Conservation (phyloP, 2,329 filamentous ascomycete species). For the Lasiodiplodia hormozganensis region DNA sequence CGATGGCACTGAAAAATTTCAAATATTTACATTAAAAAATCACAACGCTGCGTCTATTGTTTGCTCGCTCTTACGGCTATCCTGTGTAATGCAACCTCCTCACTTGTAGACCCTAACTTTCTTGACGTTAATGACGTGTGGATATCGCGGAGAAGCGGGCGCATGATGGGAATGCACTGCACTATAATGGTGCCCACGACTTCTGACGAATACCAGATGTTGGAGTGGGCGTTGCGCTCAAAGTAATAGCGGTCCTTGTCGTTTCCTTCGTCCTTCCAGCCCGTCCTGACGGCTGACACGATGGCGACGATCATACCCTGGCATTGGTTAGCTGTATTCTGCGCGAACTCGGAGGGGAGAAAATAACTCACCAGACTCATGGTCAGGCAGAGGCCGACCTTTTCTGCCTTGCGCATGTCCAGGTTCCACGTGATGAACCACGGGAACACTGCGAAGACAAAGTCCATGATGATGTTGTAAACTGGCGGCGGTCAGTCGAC, state of each 20-base stretch:
- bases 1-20: too few species aligned
- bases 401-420: conserved; percentile 57
- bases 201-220: conserved; percentile 60
- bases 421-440: conserved; percentile 59
- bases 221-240: conserved; percentile 56
- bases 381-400: conserved; percentile 58
- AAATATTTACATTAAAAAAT: neutral
- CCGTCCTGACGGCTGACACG: conserved; percentile 55
- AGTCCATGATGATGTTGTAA: conserved; percentile 63
- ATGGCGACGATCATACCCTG: conserved; percentile 58
- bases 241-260: conserved; percentile 56
- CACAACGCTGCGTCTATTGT: neutral
- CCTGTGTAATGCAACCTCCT: conserved; percentile 26
- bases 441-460: conserved; percentile 58
- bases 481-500: conserved; percentile 43
- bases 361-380: conserved; percentile 52
- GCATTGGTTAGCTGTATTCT: neutral
- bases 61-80: neutral
- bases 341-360: neutral
- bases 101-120: conserved; percentile 36
- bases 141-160: conserved; percentile 55
- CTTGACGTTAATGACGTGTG: conserved; percentile 48
- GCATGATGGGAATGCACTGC: conserved; percentile 60
- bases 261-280: conserved; percentile 59
- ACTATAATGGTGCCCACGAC: conserved; percentile 63